Evolutionary conservation across 768 basidiomycete species (phyloP).

Genomic region (Lentinus brumalis): DNA sequence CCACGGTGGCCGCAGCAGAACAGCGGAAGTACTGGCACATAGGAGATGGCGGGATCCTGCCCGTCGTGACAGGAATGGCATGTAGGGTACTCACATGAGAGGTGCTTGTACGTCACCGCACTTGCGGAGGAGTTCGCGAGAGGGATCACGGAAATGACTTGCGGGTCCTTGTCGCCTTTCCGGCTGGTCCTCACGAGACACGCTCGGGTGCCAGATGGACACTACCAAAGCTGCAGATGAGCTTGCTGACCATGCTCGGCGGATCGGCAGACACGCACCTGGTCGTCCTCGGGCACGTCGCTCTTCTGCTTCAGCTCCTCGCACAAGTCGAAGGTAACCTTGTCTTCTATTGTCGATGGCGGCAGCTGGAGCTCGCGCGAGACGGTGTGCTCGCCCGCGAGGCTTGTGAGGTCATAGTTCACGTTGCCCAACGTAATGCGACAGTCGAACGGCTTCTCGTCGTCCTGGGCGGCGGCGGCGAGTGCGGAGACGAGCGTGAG

Average conservation of each 20-base stretch:
- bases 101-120: conserved; percentile 27
- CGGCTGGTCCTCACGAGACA: conserved; percentile 72
- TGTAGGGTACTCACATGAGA: conserved; percentile 40
- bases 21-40: no score
- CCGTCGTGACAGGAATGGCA: no score
- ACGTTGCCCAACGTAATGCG: conserved; percentile 39
- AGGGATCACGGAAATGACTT: conserved; percentile 77
- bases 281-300: conserved; percentile 56
- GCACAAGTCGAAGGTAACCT: conserved; percentile 70
- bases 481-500: conserved; percentile 22
- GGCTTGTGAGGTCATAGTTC: conserved; percentile 61
- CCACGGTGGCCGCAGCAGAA: no score
- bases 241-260: background rate
- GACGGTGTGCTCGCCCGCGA: conserved; percentile 54
- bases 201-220: conserved; percentile 65
- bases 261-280: conserved; percentile 48
- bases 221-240: conserved; percentile 45
- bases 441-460: conserved; percentile 56
- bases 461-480: conserved; percentile 32
- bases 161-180: conserved; percentile 55
- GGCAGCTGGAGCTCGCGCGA: conserved; percentile 57
- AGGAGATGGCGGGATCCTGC: no score
- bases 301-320: conserved; percentile 51
- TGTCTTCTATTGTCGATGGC: conserved; percentile 63
- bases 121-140: conserved; percentile 48